Evolutionary conservation across 768 basidiomycete genomes (phyloP), one percentile per base, ranked within the genome.

Genomic region (Russula foetens): DNA sequence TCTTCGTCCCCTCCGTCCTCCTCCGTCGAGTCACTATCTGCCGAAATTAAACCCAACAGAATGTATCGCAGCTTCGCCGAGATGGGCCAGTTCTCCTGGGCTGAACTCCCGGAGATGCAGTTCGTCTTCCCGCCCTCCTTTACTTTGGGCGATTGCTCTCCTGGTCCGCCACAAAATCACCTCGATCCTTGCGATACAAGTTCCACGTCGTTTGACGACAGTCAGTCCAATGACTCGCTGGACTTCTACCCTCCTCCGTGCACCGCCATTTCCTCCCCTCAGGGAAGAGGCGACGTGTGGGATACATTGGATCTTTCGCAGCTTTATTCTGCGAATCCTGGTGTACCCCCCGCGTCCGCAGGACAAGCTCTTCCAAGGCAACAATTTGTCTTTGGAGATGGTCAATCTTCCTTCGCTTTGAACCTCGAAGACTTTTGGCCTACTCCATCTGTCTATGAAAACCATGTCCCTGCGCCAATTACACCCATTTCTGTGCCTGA

Each of bases 241-340:
- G 33, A 28, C 21, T 24, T 29, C 21, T 51, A 33, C 49, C 15
- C n/a, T 24, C 35, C 54, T 29, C 26, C 43, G 7, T 46, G 49
- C 43, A 11, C 54, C 19, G 9, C 44, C 33, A n/a, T 26, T 39
- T 51, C 54, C 12, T 4, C 17, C 21, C 43, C 39, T 23, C 31
- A 26, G 15, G 55, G 19, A 17, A 14, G 11, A 9, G 41, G 17
- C 26, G 31, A 45, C 4, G 43, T 29, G 51, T 51, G 7, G 43
- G 23, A 61, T 35, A 7, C 26, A 39, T 52, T 60, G 35, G 35
- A 55, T 55, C n/a, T 35, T 21, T 56, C 48, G 21, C 60, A 56
- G 55, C 11, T 51, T 45, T 46, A 23, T 39, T 52, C 55, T 56
- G 21, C 17, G n/a, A 56, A 56, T 21, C 12, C 35, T 35, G n/a